These are phyloP conservation scores for Flaveria floridana DNA, from an alignment of 140 eudicot species.

Conservation along the genomic window DNA sequence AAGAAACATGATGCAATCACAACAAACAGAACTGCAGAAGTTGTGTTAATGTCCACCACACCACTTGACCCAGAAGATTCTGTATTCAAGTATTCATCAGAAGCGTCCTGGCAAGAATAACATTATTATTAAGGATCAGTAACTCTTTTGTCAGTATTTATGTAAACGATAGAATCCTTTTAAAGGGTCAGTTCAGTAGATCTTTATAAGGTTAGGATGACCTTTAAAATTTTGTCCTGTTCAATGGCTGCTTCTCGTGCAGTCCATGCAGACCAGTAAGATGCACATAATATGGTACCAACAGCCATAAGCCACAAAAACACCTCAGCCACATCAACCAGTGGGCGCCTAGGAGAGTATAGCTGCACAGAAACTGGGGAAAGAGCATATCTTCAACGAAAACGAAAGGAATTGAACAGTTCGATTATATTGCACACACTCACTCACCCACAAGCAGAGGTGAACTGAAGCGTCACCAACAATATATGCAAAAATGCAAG, in stretches of 20 bases:
- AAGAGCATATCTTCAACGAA: conserved; percentile 29
- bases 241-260: conserved; percentile 94
- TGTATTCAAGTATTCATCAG: conserved; percentile 52
- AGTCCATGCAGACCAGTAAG: conserved; percentile 98
- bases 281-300: conserved; percentile 88
- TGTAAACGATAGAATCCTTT: not conserved
- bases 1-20: conserved; percentile 92
- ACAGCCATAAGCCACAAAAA: conserved; percentile 98
- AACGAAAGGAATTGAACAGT: not conserved
- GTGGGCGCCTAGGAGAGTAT: conserved; percentile 86
- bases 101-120: conserved; percentile 62
- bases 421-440: conserved; percentile 3
- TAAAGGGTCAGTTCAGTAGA: conserved; percentile 1
- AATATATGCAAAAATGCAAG: not conserved
- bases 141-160: not conserved
- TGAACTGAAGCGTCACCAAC: conserved; percentile 8
- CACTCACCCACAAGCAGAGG: conserved; percentile 1
- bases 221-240: conserved; percentile 88
- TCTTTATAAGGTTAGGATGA: conserved; percentile 27
- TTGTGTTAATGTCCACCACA: conserved; percentile 75
- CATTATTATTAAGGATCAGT: conserved; percentile 26
- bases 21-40: conserved; percentile 86
- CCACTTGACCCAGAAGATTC: conserved; percentile 53
- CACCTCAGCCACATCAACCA: conserved; percentile 95
- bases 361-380: conserved; percentile 85